Conservation (phyloP, 805 yeast species). For the Kluyveromyces lactis region DNA sequence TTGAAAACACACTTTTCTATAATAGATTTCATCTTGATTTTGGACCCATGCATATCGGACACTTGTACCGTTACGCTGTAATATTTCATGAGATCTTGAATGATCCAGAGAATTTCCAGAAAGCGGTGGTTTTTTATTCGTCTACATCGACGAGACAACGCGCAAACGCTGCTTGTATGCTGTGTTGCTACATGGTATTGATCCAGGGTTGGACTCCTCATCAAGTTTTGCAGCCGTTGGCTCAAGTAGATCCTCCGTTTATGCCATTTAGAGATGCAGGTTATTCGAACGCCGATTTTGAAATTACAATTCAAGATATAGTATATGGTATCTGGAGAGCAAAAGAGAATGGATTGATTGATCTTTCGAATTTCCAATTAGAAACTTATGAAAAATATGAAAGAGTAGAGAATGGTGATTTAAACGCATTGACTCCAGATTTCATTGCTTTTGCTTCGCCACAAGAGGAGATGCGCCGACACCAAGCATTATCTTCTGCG, state of each 20-base stretch:
- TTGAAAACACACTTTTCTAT: constrained; percentile 86
- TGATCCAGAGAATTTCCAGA: constrained; percentile 73
- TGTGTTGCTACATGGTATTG: constrained; percentile 89
- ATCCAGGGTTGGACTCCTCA: constrained; percentile 99
- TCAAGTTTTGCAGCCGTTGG: constrained; percentile 88
- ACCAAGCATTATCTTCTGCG: constrained; percentile 9
- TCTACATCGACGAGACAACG: constrained; percentile 72
- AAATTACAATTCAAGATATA: constrained; percentile 85
- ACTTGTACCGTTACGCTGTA: constrained; percentile 90
- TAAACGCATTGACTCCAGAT: constrained; percentile 83
- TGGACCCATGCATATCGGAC: constrained; percentile 93
- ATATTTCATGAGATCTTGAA: constrained; percentile 85
- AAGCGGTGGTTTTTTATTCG: constrained; percentile 87
- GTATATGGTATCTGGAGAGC: constrained; percentile 98
- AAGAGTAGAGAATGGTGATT: constrained; percentile 94
- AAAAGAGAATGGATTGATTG: constrained; percentile 82
- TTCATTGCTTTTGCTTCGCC: constrained; percentile 98
- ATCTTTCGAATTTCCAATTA: constrained; percentile 75
- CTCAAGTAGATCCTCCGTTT: constrained; percentile 87
- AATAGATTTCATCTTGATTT: constrained; percentile 94
- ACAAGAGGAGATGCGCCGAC: constrained; percentile 47
- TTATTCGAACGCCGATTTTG: constrained; percentile 90
- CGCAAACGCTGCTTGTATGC: constrained; percentile 88
- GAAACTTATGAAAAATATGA: constrained; percentile 94
- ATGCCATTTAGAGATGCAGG: constrained; percentile 97